Conservation (phyloP, 768 basidiomycete species). For the Pleurotus citrinopileatus region DNA sequence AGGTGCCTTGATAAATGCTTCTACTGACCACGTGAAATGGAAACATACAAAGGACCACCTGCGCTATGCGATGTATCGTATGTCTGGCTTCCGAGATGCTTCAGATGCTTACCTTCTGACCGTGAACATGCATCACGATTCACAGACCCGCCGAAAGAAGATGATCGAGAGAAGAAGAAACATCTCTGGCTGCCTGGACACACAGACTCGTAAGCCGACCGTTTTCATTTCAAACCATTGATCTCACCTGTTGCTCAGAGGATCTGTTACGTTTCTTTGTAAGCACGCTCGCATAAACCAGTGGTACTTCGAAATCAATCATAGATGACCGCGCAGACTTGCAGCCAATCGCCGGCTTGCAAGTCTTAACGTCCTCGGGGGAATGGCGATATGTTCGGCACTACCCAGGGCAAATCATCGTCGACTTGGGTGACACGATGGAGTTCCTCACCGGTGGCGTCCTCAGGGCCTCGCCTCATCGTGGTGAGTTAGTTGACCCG, state of each 20-base stretch:
- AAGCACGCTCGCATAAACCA: background rate
- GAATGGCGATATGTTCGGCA: conserved; percentile 16
- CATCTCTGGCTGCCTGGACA: conserved; percentile 16
- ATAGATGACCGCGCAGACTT: conserved; percentile 9
- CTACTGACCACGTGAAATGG: conserved; percentile 13
- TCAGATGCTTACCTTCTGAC: background rate
- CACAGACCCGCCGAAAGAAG: conserved; percentile 14
- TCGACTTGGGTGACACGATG: conserved; percentile 15
- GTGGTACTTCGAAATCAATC: background rate
- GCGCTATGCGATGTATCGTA: conserved; percentile 17
- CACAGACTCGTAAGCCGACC: conserved; percentile 5
- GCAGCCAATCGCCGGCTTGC: conserved; percentile 16
- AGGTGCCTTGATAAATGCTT: conserved; percentile 6
- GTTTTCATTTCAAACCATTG: conserved; percentile 6
- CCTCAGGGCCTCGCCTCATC: conserved; percentile 16
- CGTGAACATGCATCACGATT: background rate
- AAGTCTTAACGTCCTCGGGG: conserved; percentile 12
- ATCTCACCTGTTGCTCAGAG: background rate
- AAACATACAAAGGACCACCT: conserved; percentile 15
- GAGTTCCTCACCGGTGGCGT: conserved; percentile 17
- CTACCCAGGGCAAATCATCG: conserved; percentile 15
- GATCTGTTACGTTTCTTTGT: conserved; percentile 7
- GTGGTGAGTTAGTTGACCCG: conserved; percentile 10
- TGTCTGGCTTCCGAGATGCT: background rate
- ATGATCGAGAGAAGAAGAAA: conserved; percentile 15